Conservation (phyloP, 257 asterid species). For the Solanum tarijense region DNA sequence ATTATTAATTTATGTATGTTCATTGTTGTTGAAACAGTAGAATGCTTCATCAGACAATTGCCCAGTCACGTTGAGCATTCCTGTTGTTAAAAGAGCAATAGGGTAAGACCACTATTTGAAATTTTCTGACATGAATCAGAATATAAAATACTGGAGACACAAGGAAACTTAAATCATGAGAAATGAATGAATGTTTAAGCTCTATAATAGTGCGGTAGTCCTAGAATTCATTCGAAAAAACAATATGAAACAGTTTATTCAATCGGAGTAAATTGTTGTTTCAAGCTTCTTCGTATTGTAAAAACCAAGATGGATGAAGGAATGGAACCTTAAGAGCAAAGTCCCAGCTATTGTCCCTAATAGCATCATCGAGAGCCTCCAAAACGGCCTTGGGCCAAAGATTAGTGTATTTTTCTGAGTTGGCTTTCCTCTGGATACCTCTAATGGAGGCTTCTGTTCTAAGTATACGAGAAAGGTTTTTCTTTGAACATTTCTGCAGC, state of each 20-base stretch:
- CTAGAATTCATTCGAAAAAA: neutral
- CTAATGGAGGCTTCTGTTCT: constrained; percentile 67
- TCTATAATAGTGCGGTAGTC: neutral
- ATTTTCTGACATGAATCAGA: neutral
- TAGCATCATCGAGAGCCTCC: constrained; percentile 70
- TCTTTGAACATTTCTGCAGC: constrained; percentile 40
- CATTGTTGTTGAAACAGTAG: neutral
- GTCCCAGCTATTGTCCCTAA: constrained; percentile 57
- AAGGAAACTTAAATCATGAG: neutral
- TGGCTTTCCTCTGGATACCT: constrained; percentile 57
- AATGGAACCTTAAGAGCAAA: constrained; percentile 71
- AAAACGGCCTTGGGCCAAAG: constrained; percentile 79
- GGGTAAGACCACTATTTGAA: neutral
- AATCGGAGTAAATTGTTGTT: neutral
- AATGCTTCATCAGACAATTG: neutral
- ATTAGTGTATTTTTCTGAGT: constrained; percentile 60
- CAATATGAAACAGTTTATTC: neutral
- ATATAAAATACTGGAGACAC: neutral
- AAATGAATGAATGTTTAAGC: neutral
- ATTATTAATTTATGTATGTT: neutral
- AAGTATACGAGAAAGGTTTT: constrained; percentile 54
- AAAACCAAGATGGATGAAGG: neutral
- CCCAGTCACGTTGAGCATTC: neutral
- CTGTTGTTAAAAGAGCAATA: neutral
- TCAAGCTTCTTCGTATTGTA: neutral